These are phyloP conservation scores for Mycotypha africana DNA, from an alignment of 371 early-diverging fungal species.

Conservation along the genomic window DNA sequence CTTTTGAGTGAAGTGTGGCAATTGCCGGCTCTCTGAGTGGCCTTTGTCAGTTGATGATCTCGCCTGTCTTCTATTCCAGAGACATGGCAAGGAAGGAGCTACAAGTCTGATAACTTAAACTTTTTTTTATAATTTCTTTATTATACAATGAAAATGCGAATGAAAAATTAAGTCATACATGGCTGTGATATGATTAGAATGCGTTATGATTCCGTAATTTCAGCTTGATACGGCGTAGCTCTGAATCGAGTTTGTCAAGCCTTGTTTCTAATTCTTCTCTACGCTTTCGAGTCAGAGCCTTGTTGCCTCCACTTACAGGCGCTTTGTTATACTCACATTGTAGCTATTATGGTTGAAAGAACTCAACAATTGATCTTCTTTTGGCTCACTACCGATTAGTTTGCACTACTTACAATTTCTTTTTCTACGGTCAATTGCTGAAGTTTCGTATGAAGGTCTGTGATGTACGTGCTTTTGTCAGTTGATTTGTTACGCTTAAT, in stretches of 20 bases:
- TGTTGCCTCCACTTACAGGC: constrained; percentile 51
- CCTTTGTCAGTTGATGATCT: constrained; percentile 42
- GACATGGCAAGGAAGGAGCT: constrained; percentile 38
- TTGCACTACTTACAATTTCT: constrained; percentile 16
- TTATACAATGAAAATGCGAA: neutral
- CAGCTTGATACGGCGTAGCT: constrained; percentile 40
- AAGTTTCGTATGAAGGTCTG: constrained; percentile 15
- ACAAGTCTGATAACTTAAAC: constrained; percentile 44
- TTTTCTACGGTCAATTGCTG: constrained; percentile 17
- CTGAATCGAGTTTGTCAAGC: constrained; percentile 39
- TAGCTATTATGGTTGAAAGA: constrained; percentile 7
- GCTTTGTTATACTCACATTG: constrained; percentile 54
- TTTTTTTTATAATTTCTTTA: too few relatives aligned
- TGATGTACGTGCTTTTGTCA: neutral
- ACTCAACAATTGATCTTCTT: neutral
- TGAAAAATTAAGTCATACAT: neutral
- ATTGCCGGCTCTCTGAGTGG: constrained; percentile 14
- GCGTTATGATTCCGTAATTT: constrained; percentile 21
- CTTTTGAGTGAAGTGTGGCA: constrained; percentile 43
- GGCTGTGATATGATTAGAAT: constrained; percentile 2
- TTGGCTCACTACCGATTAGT: too few relatives aligned
- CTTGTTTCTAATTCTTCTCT: constrained; percentile 51
- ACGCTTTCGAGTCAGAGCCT: constrained; percentile 44
- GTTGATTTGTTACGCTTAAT: too few relatives aligned
- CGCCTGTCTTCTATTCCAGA: constrained; percentile 37